Evolutionary conservation across 2,329 filamentous ascomycete genomes (phyloP).

Genomic region (Neurospora sp.): DNA sequence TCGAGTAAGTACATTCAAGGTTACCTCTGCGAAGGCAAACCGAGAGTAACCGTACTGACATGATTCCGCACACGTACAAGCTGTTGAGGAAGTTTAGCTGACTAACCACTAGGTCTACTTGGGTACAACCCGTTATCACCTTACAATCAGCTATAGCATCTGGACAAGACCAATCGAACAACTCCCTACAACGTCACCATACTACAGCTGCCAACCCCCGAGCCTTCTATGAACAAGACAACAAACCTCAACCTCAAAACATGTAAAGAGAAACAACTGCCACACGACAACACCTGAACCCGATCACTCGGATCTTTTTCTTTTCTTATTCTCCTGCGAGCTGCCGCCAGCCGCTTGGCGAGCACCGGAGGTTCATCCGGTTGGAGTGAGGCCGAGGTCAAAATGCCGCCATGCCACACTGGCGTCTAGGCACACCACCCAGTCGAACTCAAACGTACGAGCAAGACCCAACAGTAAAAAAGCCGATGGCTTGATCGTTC

Average conservation of each 20-base stretch:
- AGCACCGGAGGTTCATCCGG: not conserved
- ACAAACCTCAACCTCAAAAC: not conserved
- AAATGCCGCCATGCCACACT: conserved; percentile 41
- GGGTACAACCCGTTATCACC: not conserved
- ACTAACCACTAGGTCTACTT: not conserved
- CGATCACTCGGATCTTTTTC: not conserved
- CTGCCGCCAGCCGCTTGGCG: not conserved
- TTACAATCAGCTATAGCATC: not conserved
- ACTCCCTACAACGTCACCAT: not conserved
- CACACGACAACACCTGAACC: not conserved
- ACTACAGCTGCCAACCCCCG: not conserved
- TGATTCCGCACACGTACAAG: not conserved
- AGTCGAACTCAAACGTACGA: too few relatives aligned
- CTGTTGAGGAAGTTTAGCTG: not conserved
- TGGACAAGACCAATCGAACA: not conserved
- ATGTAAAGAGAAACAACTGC: not conserved
- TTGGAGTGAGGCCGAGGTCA: conserved; percentile 25
- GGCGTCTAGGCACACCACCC: conserved; percentile 6
- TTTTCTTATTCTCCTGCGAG: not conserved
- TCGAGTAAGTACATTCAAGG: not conserved
- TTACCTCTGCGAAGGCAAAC: not conserved
- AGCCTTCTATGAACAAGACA: not conserved
- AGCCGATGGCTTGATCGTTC: too few relatives aligned
- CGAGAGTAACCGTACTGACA: not conserved
- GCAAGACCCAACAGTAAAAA: too few relatives aligned